phyloP scores from a whole-genome alignment of 78 protist genomes.

The Trichosphaerium sp. region DNA sequence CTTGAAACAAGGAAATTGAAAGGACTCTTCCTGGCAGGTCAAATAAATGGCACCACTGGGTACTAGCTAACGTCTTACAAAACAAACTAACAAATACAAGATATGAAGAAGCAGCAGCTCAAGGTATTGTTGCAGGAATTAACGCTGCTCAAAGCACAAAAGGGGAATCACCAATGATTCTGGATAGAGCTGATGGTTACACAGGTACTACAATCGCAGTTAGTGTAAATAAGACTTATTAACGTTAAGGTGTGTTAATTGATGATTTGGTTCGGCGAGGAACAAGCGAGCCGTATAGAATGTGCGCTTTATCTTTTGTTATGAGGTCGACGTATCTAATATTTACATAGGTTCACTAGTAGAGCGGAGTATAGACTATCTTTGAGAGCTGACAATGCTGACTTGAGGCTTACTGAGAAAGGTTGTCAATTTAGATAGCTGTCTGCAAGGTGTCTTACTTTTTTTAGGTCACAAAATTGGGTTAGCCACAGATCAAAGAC shows the following conservation, averaged over 20 bases:
- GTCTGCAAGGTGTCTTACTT: no score
- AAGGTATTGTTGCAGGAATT: constrained; percentile 79
- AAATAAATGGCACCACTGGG: constrained; percentile 93
- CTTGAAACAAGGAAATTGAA: constrained; percentile 59
- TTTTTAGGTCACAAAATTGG: background rate
- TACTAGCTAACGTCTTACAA: constrained; percentile 18
- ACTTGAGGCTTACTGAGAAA: constrained; percentile 58
- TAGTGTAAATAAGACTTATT: background rate
- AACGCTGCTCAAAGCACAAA: constrained; percentile 64
- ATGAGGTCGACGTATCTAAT: no score
- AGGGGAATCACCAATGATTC: background rate
- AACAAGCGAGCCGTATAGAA: constrained; percentile 82
- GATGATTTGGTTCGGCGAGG: constrained; percentile 82
- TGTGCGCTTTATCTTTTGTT: no score
- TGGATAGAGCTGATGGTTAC: constrained; percentile 59
- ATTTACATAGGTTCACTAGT: no score
- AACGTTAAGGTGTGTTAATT: constrained; percentile 77
- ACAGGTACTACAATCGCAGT: background rate
- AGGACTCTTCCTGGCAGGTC: constrained; percentile 84
- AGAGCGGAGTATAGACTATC: constrained; percentile 66
- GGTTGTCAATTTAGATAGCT: no score
- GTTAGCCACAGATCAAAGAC: background rate
- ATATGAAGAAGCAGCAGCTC: constrained; percentile 77
- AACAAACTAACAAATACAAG: constrained; percentile 3
- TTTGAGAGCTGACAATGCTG: constrained; percentile 83